These are phyloP conservation scores for Plasmodium yoelii DNA, from an alignment of 169 alveolate species.

Conservation along the genomic window DNA sequence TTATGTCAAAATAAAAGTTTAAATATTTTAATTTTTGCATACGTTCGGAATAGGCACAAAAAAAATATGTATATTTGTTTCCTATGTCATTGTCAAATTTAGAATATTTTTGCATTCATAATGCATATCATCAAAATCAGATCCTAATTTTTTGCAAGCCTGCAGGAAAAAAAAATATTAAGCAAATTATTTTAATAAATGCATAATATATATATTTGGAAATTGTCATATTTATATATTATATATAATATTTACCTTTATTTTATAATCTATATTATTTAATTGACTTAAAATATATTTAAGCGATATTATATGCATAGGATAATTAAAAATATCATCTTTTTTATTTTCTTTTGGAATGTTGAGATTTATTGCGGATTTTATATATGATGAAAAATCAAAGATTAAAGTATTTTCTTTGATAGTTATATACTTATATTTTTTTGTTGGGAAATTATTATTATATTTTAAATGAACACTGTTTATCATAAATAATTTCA, in stretches of 20 bases:
- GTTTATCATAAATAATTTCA: conserved; percentile 44
- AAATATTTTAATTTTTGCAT: not conserved
- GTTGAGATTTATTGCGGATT: conserved; percentile 32
- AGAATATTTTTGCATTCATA: conserved; percentile 58
- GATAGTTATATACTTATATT: conserved; percentile 27
- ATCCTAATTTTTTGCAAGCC: conserved; percentile 67
- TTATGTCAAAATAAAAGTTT: not conserved
- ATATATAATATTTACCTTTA: conserved; percentile 24
- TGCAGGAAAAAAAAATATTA: conserved; percentile 16
- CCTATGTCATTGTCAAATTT: conserved; percentile 35
- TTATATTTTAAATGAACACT: conserved; percentile 41
- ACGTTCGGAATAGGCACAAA: not conserved
- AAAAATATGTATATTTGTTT: not conserved
- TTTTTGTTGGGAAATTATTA: conserved; percentile 43
- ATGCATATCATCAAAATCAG: conserved; percentile 53
- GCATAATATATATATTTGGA: not conserved
- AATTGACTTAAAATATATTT: conserved; percentile 25
- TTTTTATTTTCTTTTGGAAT: not conserved
- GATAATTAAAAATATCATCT: conserved; percentile 18
- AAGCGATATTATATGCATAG: conserved; percentile 17
- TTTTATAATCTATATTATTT: conserved; percentile 44
- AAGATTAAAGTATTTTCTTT: conserved; percentile 24
- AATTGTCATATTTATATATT: not conserved
- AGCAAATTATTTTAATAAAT: not conserved
- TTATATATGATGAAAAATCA: conserved; percentile 37